Evolutionary conservation across 345 rosid genomes (phyloP).

Genomic region (Moricandia arvensis): DNA sequence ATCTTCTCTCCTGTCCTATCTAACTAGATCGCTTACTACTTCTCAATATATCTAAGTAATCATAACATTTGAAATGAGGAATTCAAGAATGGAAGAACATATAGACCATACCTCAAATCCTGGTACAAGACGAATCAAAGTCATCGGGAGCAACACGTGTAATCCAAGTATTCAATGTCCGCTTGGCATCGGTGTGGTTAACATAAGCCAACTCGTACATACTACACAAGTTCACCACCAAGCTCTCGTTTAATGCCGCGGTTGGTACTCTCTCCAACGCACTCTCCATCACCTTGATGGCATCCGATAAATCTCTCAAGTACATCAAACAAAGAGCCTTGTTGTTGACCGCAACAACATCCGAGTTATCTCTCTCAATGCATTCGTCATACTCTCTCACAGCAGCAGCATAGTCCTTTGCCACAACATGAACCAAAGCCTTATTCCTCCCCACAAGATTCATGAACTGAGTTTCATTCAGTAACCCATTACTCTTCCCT

Average conservation of each 20-base stretch:
- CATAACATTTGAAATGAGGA: background rate
- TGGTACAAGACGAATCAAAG: constrained; percentile 83
- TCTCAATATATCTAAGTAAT: background rate
- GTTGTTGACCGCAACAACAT: constrained; percentile 74
- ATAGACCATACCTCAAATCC: constrained; percentile 52
- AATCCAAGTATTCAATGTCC: constrained; percentile 85
- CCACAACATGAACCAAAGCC: constrained; percentile 81
- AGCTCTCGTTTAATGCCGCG: constrained; percentile 75
- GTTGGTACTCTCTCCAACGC: constrained; percentile 88
- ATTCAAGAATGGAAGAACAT: background rate
- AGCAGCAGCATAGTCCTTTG: constrained; percentile 86
- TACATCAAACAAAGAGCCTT: constrained; percentile 94
- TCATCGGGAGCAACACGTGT: constrained; percentile 91
- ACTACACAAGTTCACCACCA: constrained; percentile 89
- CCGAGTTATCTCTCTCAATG: constrained; percentile 77
- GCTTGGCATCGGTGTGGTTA: constrained; percentile 77
- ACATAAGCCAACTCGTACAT: constrained; percentile 98
- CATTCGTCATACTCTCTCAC: constrained; percentile 90
- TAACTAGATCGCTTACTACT: background rate
- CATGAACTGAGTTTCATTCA: constrained; percentile 55
- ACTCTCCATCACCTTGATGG: constrained; percentile 85
- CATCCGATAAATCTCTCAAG: constrained; percentile 79
- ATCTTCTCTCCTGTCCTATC: background rate
- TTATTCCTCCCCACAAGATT: constrained; percentile 80
- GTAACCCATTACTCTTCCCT: constrained; percentile 18